A percentile compares a stretch with the other conserved stretches of the same genome.
Evolutionary conservation across 2,329 filamentous ascomycete species (phyloP).

Genomic region (Alternaria novae-zelandiae): DNA sequence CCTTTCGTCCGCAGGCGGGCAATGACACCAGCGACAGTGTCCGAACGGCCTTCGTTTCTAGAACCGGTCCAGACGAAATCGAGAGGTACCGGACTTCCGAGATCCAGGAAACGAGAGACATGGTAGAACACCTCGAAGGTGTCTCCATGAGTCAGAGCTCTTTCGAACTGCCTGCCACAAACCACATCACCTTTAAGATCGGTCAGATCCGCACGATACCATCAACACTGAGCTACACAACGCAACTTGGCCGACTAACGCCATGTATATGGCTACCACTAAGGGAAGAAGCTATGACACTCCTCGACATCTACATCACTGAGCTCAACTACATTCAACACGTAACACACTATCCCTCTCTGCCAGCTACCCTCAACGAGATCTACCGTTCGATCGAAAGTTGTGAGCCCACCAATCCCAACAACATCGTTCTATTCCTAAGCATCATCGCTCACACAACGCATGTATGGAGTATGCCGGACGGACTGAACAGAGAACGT

Average conservation of each 20-base stretch:
- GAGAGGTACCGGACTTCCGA: rapidly evolving
- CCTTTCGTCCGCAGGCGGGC: background rate
- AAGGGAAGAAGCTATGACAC: conserved; percentile 39
- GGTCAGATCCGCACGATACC: background rate
- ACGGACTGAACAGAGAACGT: background rate
- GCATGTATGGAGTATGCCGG: background rate
- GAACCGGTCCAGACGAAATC: background rate
- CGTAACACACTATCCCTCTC: conserved; percentile 41
- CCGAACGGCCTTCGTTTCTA: background rate
- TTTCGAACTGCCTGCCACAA: background rate
- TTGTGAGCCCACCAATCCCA: background rate
- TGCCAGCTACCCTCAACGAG: conserved; percentile 17
- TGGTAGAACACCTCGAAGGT: background rate
- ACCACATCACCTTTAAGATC: background rate
- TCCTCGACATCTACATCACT: conserved; percentile 43
- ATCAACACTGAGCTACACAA: background rate
- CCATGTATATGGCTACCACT: conserved; percentile 26
- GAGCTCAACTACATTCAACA: conserved; percentile 46
- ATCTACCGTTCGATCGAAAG: background rate
- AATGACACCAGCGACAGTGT: background rate
- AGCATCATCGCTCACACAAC: background rate
- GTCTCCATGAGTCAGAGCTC: background rate
- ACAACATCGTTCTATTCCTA: background rate
- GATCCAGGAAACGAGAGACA: background rate
- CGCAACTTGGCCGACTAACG: background rate